These are phyloP conservation scores for Reticulascus tulasneorum DNA, from an alignment of 2,329 filamentous ascomycete genomes.

Conservation along the genomic window DNA sequence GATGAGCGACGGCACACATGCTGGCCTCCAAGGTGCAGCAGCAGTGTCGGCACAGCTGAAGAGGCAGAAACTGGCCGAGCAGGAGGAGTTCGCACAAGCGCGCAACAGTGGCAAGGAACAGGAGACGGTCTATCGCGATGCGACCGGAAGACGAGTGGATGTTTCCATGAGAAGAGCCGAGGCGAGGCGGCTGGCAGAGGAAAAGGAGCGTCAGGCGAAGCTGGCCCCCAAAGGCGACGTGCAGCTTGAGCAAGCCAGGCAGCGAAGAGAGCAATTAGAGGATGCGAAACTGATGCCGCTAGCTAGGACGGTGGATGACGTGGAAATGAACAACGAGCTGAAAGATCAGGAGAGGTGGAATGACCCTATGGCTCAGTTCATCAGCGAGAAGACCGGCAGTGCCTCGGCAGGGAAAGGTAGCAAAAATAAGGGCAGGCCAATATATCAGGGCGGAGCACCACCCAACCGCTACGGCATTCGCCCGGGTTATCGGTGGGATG, in stretches of 20 bases:
- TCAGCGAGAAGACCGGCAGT: slow-evolving; percentile 46
- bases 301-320: slow-evolving; percentile 78
- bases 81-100: slow-evolving; percentile 43
- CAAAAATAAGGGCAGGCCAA: slow-evolving; percentile 45
- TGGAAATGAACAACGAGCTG: slow-evolving; percentile 78
- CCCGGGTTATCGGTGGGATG: slow-evolving; percentile 94
- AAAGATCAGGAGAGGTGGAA: slow-evolving; percentile 81
- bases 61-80: slow-evolving; percentile 63
- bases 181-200: slow-evolving; percentile 64
- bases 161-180: slow-evolving; percentile 87
- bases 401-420: slow-evolving; percentile 20
- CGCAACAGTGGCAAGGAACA: slow-evolving; percentile 47
- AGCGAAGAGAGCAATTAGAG: slow-evolving; percentile 62
- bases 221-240: slow-evolving; percentile 80
- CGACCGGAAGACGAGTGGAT: slow-evolving; percentile 90
- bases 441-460: slow-evolving; percentile 75
- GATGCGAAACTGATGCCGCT: slow-evolving; percentile 81
- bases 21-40: slow-evolving; percentile 79
- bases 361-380: slow-evolving; percentile 82
- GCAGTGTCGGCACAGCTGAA: slow-evolving; percentile 68
- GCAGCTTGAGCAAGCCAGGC: slow-evolving; percentile 65
- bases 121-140: slow-evolving; percentile 93
- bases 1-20: slow-evolving; percentile 85
- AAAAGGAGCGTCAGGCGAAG: slow-evolving; percentile 62
- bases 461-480: slow-evolving; percentile 93